Evolutionary conservation across 2,329 filamentous ascomycete genomes (phyloP), one percentile per base, ranked within the genome.

Genomic region (Aureobasidium mangrovei): DNA sequence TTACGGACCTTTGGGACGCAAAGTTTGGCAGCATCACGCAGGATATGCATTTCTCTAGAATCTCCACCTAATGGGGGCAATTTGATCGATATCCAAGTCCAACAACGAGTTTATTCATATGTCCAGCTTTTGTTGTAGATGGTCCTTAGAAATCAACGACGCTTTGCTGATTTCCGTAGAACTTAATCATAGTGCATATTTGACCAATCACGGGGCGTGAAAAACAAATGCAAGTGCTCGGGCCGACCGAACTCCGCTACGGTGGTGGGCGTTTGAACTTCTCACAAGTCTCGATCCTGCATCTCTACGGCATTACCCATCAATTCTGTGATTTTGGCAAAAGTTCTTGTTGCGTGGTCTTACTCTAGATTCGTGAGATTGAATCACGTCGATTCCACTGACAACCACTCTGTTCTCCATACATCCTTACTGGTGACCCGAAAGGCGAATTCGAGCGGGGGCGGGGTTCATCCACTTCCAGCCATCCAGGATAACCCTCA

Each of bases 1-100:
- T 73, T 38, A 60, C 61, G 57, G 74, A 77, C 61, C 66, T 69
- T 7, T 70, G 70, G 63, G 68, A 67, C 57, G 70, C 70, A 10
- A 69, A 68, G 60, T 69, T 65, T 60, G 71, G 70, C 1, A 68
- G 72, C 57, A 64, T 77, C 57, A 67, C 67, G 49, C 65, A 67
- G 12, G 70, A 70, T 4, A 63, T 73, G 60, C 63, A 68, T 48
- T 76, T 52, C 24, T 43, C 46, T 2, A 41, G 54, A 4, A 35
- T 56, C 10, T 46, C 46, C 4, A 53, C 46, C 4, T 56, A 56
- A 18, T 18, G 18, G 18, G 18, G 18, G 18, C 18, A 18, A 18
- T 18, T 18, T 18, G 18, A 18, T 18, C 18, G 18, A 18, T 18
- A 18, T 18, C 18, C 18, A 18, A 18, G 18, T 18, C 18, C 18